Conservation (phyloP, 2,329 filamentous ascomycete species). For the Hypoxylon sp. region DNA sequence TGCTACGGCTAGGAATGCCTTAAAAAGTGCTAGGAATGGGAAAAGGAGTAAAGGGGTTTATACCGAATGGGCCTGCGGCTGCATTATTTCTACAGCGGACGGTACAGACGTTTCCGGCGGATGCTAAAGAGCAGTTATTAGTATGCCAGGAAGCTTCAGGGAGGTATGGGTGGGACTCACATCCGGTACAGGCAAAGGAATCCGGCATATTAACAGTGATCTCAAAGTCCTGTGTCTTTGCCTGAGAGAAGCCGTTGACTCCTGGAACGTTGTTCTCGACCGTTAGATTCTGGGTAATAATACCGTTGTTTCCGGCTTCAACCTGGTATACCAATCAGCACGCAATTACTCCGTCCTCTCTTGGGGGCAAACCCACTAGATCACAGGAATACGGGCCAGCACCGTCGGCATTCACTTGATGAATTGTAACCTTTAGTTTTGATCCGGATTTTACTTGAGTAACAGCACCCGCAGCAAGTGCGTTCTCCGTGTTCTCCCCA, state of each 20-base stretch:
- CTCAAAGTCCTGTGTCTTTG: constrained; percentile 68
- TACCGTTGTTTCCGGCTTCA: constrained; percentile 55
- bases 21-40: background rate
- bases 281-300: constrained; percentile 63
- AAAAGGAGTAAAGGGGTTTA: background rate
- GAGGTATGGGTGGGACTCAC: constrained; percentile 56
- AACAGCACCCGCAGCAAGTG: constrained; percentile 61
- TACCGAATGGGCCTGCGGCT: constrained; percentile 68
- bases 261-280: constrained; percentile 73
- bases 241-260: constrained; percentile 69
- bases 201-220: constrained; percentile 69
- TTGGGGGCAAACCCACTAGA: constrained; percentile 59
- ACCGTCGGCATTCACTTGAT: constrained; percentile 69
- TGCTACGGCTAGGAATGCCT: background rate
- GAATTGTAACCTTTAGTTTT: constrained; percentile 63
- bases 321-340: constrained; percentile 31
- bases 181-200: constrained; percentile 65
- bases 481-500: constrained; percentile 68
- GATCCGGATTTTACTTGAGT: constrained; percentile 65
- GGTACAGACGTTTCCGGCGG: constrained; percentile 71
- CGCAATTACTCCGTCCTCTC: background rate
- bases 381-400: constrained; percentile 70
- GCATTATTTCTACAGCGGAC: constrained; percentile 72
- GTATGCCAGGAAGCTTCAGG: background rate
- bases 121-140: constrained; percentile 54